Conservation (phyloP, 768 basidiomycete genomes). For the Boletus pseudopeckii region DNA sequence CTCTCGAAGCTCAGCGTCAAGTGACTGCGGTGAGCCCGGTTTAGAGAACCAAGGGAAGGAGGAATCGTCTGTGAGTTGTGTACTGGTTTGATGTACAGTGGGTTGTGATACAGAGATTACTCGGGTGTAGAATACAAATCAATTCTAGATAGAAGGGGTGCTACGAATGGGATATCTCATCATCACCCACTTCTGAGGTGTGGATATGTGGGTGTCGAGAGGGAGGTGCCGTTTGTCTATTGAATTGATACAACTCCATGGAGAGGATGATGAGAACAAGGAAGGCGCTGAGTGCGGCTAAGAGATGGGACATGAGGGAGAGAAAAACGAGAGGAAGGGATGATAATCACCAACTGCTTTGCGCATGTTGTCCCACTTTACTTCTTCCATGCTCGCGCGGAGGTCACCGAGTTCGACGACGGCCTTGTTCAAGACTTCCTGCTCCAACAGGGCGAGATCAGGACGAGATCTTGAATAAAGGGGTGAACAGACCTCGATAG, state of each 20-base stretch:
- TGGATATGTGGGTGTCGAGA: neutral
- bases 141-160: neutral
- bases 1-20: conserved; percentile 59
- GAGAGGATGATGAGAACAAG: conserved; percentile 63
- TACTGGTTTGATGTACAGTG: neutral
- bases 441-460: neutral
- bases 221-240: conserved; percentile 34
- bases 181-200: conserved; percentile 4
- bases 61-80: neutral
- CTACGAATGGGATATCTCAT: conserved; percentile 16
- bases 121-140: conserved; percentile 14
- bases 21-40: conserved; percentile 26
- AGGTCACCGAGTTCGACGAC: conserved; percentile 74
- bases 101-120: conserved; percentile 8
- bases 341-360: conserved; percentile 65
- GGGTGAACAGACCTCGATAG: conserved; percentile 61
- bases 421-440: conserved; percentile 76
- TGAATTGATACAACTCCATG: conserved; percentile 59
- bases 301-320: conserved; percentile 1
- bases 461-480: neutral
- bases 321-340: neutral
- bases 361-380: conserved; percentile 87
- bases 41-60: neutral
- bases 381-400: conserved; percentile 77
- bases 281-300: conserved; percentile 64